Conservation (phyloP, 179 eudicot species). For the Beta lomatogona region DNA sequence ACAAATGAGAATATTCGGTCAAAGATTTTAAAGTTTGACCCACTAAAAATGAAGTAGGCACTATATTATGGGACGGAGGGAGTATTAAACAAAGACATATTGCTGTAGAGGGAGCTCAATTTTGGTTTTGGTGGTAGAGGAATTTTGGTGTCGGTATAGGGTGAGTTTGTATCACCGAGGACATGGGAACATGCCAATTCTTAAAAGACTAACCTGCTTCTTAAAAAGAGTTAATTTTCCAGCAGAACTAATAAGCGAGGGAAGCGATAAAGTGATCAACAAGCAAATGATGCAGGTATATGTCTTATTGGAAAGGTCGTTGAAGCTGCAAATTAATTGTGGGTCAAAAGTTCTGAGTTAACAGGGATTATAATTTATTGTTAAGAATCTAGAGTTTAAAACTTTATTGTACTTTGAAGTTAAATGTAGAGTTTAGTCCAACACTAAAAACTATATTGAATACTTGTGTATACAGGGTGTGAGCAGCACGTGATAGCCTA, state of each 20-base stretch:
- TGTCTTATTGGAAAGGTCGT: slow-evolving; percentile 10
- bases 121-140: neutral
- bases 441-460: no score
- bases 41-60: no score
- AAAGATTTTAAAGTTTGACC: no score
- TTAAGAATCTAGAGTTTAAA: no score
- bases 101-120: neutral
- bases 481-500: no score
- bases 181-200: slow-evolving; percentile 12
- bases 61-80: no score
- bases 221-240: slow-evolving; percentile 14
- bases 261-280: slow-evolving; percentile 12
- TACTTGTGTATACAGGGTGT: no score
- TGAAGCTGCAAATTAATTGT: slow-evolving; percentile 4
- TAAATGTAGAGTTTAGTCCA: no score
- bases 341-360: neutral
- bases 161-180: neutral
- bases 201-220: slow-evolving; percentile 8
- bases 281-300: slow-evolving; percentile 2
- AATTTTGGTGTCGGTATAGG: slow-evolving; percentile 7
- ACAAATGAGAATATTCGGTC: no score
- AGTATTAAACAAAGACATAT: no score
- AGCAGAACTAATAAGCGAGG: neutral
- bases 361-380: no score
- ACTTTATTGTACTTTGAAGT: no score